Percentiles rank a stretch among this genome's conserved stretches.
phyloP scores from a whole-genome alignment of 345 rosid species.

The Combretum micranthum region DNA sequence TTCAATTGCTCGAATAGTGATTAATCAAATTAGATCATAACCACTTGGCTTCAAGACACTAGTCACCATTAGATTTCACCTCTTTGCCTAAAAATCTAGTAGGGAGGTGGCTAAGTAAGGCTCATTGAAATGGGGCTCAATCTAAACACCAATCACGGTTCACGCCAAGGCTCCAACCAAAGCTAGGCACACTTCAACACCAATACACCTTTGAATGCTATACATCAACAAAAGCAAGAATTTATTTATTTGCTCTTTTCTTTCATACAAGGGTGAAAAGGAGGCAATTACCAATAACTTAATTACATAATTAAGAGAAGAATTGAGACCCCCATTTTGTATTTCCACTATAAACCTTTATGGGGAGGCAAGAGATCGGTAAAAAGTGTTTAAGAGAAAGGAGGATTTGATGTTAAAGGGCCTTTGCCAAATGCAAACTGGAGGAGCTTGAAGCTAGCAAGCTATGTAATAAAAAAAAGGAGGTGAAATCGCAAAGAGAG shows the following conservation, averaged over 20 bases:
- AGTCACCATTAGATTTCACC: slow-evolving; percentile 20
- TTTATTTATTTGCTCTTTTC: not conserved
- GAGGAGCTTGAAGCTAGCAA: slow-evolving; percentile 26
- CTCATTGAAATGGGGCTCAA: slow-evolving; percentile 20
- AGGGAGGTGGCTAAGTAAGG: slow-evolving; percentile 20
- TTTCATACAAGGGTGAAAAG: slow-evolving; percentile 5
- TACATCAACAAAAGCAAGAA: slow-evolving; percentile 2
- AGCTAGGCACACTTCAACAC: slow-evolving; percentile 6
- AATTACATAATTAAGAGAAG: slow-evolving; percentile 7
- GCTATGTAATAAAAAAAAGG: slow-evolving; percentile 26
- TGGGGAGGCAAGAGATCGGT: slow-evolving; percentile 12
- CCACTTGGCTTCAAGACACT: slow-evolving; percentile 14
- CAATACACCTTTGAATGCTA: slow-evolving; percentile 8
- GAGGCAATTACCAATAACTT: slow-evolving; percentile 6
- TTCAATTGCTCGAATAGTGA: not conserved
- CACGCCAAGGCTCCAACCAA: too few species aligned
- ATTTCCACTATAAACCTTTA: slow-evolving; percentile 7
- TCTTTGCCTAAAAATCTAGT: slow-evolving; percentile 22
- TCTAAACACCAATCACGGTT: too few species aligned
- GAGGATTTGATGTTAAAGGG: slow-evolving; percentile 8
- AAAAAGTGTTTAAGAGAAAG: slow-evolving; percentile 12
- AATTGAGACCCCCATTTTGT: slow-evolving; percentile 4
- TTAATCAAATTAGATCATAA: slow-evolving; percentile 3
- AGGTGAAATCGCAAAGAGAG: slow-evolving; percentile 13
- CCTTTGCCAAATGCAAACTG: slow-evolving; percentile 26